These are phyloP conservation scores for Phytophthora capsici DNA, from an alignment of 352 stramenopile species.

Conservation along the genomic window DNA sequence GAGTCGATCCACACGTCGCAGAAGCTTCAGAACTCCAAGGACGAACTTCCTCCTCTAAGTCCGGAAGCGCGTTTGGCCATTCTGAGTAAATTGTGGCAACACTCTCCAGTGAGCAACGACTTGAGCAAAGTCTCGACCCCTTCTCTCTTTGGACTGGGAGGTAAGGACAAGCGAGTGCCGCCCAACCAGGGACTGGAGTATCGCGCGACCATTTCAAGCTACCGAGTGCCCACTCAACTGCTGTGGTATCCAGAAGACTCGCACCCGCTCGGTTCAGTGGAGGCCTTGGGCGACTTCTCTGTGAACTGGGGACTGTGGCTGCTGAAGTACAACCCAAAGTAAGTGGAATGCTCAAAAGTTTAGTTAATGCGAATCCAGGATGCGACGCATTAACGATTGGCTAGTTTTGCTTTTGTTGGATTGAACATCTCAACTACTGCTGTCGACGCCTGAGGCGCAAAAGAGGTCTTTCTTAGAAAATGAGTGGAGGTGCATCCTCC, in stretches of 20 bases:
- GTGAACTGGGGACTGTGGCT: constrained; percentile 85
- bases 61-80: constrained; percentile 60
- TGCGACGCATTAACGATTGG: too few species aligned
- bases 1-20: constrained; percentile 83
- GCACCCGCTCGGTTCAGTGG: constrained; percentile 72
- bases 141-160: constrained; percentile 91
- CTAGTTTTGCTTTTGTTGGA: too few species aligned
- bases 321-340: constrained; percentile 57
- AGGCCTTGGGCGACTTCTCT: constrained; percentile 71
- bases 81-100: constrained; percentile 87
- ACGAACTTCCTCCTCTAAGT: constrained; percentile 41
- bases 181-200: constrained; percentile 93
- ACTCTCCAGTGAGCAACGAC: constrained; percentile 87
- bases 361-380: too few species aligned
- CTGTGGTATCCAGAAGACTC: constrained; percentile 83
- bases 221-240: constrained; percentile 59
- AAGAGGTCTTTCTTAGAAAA: too few species aligned
- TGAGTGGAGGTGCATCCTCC: too few species aligned
- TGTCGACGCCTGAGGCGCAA: too few species aligned
- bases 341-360: too few species aligned
- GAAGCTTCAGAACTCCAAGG: constrained; percentile 42
- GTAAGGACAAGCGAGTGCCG: constrained; percentile 92
- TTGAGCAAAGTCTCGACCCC: constrained; percentile 89
- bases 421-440: too few species aligned
- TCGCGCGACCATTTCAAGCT: constrained; percentile 83